These are phyloP conservation scores for Penicillium verhagenii DNA, from an alignment of 495 filamentous ascomycete genomes.

Conservation along the genomic window DNA sequence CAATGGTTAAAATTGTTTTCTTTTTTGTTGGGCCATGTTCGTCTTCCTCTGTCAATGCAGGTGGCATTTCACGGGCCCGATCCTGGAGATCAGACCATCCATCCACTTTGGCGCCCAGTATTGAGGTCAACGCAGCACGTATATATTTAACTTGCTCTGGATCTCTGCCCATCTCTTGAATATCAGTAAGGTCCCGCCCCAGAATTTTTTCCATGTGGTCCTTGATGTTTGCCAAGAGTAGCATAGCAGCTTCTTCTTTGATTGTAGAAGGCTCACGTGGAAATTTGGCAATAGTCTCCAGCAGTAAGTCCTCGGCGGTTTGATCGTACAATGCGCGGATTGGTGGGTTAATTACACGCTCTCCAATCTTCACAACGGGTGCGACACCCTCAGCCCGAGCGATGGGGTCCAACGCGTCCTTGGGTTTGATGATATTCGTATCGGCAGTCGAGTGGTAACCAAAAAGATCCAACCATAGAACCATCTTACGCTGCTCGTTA, in stretches of 20 bases:
- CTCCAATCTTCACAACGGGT: constrained; percentile 45
- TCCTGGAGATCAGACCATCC: constrained; percentile 49
- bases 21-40: constrained; percentile 35
- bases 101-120: constrained; percentile 48
- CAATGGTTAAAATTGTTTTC: constrained; percentile 45
- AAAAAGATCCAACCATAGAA: constrained; percentile 86
- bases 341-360: constrained; percentile 45
- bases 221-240: constrained; percentile 50
- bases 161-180: constrained; percentile 50
- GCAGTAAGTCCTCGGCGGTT: constrained; percentile 45
- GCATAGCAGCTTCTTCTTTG: constrained; percentile 50
- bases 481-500: constrained; percentile 87
- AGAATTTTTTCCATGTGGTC: constrained; percentile 52
- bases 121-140: constrained; percentile 45
- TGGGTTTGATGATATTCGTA: constrained; percentile 51
- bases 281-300: constrained; percentile 50
- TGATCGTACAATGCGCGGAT: constrained; percentile 48
- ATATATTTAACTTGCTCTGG: constrained; percentile 50
- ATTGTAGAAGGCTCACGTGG: constrained; percentile 48
- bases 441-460: constrained; percentile 59
- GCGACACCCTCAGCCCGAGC: constrained; percentile 41
- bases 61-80: constrained; percentile 40
- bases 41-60: constrained; percentile 38
- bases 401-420: constrained; percentile 41
- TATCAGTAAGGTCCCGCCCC: constrained; percentile 44